Evolutionary conservation across 805 yeast species (phyloP), one percentile per base, ranked within the genome.

Genomic region (Torulaspora microellipsoides): DNA sequence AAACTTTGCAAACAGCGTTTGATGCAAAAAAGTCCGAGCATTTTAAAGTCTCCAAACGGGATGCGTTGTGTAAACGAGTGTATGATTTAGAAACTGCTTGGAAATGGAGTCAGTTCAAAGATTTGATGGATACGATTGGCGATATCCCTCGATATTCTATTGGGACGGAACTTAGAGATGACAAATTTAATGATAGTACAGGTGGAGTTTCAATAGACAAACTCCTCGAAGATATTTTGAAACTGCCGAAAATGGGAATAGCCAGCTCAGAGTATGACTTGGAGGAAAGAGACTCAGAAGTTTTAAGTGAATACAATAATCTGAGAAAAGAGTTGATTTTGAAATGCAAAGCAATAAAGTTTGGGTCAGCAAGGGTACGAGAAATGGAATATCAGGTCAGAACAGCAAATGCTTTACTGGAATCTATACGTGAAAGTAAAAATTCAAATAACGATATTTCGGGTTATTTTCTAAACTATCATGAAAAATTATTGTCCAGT

Each of bases 71-170:
- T 2, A 41, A 44, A 17, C 45, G 43, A 31, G 41, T 60, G 2
- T 48, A 49, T 15, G 51, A 57, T 27, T n/a, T 46, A 13, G 59
- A 58, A 40, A 27, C 43, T 5, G 46, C 50, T 13, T 41, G 47
- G 42, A 53, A 47, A 23, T 17, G 40, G 27, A 36, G 47, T 5
- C 54, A 53, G 42, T 32, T 57, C n/a, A 34, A 46, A 17, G 42
- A 46, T 8, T 48, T 59, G 1, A 46, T 45, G 29, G 55, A 54
- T n/a, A 14, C 40, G 5, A 47, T 58, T 8, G 59, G 60, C n/a
- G 64, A 58, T 35, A 41, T 59, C 28, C 64, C 60, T 2, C 49
- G 48, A 14, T 49, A 56, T 34, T 32, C 50, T 8, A 43, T 59
- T 9, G 62, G 62, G 9, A 47, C 47, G 4, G 54, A 55, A 34